A percentile compares a stretch with the other conserved stretches of the same genome.
These are phyloP conservation scores for Hypoxylon rickii DNA, from an alignment of 495 filamentous ascomycete genomes.

Conservation along the genomic window DNA sequence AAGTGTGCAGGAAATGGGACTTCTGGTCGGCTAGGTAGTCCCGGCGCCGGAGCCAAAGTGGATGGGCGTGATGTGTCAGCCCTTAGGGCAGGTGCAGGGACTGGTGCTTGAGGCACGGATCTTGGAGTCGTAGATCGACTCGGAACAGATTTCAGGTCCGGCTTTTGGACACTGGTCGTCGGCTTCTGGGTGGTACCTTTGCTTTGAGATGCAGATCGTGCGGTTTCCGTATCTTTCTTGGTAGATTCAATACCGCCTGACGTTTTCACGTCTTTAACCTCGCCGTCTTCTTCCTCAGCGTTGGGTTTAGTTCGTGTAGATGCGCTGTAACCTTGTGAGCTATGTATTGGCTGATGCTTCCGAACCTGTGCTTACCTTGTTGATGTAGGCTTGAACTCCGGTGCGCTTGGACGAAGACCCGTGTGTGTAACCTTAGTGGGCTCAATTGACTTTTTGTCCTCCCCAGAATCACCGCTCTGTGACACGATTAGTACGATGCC, in stretches of 20 bases:
- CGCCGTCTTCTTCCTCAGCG: constrained; percentile 75
- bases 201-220: constrained; percentile 9
- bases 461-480: constrained; percentile 44
- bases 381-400: constrained; percentile 50
- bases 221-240: constrained; percentile 12
- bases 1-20: constrained; percentile 46
- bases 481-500: constrained; percentile 27
- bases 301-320: constrained; percentile 41
- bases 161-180: constrained; percentile 14
- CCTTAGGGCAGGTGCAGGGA: constrained; percentile 15
- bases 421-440: constrained; percentile 22
- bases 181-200: constrained; percentile 21
- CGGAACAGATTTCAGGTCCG: constrained; percentile 26
- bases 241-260: constrained; percentile 12
- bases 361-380: constrained; percentile 35
- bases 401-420: constrained; percentile 46
- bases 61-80: constrained; percentile 43
- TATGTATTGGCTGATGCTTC: constrained; percentile 2
- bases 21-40: constrained; percentile 52
- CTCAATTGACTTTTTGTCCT: constrained; percentile 41
- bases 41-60: constrained; percentile 45
- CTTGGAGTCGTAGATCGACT: constrained; percentile 38
- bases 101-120: constrained; percentile 19
- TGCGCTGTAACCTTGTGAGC: constrained; percentile 41
- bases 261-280: constrained; percentile 69